Evolutionary conservation across 139 green algal genomes (phyloP).

Genomic region (Haematococcus lacustris): DNA sequence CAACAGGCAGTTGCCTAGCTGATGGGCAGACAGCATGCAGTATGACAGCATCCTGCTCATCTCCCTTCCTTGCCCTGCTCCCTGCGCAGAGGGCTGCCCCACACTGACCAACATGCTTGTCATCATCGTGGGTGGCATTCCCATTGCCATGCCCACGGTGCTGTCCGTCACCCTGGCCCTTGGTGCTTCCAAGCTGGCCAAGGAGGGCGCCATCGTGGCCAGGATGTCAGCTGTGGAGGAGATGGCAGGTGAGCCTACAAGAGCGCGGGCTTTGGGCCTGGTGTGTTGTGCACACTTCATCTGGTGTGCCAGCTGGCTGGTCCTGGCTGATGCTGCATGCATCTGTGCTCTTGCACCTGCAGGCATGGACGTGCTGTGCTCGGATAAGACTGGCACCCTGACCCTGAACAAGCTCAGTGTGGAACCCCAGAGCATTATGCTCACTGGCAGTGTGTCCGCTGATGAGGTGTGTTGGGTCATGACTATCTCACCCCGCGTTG

Average conservation of each 20-base stretch:
- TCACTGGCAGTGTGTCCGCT: too few species aligned
- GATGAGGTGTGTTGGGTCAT: too few species aligned
- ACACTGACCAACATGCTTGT: conserved; percentile 83
- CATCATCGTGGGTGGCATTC: conserved; percentile 85
- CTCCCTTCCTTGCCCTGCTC: not conserved
- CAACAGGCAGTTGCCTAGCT: too few species aligned
- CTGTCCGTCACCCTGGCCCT: conserved; percentile 82
- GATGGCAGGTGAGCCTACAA: too few species aligned
- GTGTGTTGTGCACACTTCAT: too few species aligned
- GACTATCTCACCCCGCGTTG: too few species aligned
- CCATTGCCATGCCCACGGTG: conserved; percentile 91
- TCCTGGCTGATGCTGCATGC: too few species aligned
- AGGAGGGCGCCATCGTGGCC: conserved; percentile 84
- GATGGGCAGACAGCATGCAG: too few species aligned
- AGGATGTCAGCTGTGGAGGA: conserved; percentile 84
- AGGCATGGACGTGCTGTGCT: conserved; percentile 87
- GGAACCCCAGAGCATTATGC: conserved; percentile 13
- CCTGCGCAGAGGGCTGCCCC: conserved; percentile 56
- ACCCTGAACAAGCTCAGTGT: conserved; percentile 74
- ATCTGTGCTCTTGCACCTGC: too few species aligned
- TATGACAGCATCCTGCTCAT: too few species aligned
- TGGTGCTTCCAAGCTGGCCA: conserved; percentile 72
- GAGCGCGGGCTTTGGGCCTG: too few species aligned
- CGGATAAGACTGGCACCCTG: conserved; percentile 86
- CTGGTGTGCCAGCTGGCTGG: too few species aligned